A percentile compares a stretch with the other conserved stretches of the same genome.
Evolutionary conservation across 441 rosid species (phyloP).

Genomic region (Populus hybrid): DNA sequence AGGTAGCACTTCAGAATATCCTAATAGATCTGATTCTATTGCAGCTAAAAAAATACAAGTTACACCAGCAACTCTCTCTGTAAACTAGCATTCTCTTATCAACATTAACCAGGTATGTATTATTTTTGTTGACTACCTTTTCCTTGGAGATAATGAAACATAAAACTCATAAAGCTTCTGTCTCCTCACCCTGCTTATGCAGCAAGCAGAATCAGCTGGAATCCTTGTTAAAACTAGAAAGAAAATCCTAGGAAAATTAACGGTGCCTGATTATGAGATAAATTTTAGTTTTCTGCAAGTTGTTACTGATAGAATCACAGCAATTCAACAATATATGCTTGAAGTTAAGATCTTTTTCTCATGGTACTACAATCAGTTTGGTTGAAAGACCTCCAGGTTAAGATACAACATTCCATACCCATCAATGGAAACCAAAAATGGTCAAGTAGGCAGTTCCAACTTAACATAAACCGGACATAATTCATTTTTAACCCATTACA

Average conservation of each 20-base stretch:
- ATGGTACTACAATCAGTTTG: not conserved
- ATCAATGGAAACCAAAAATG: not conserved
- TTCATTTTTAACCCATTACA: not conserved
- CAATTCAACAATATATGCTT: not conserved
- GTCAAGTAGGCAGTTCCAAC: not conserved
- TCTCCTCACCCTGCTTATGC: not conserved
- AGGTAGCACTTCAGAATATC: not conserved
- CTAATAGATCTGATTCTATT: not conserved
- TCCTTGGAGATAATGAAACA: not conserved
- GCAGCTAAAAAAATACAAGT: not conserved
- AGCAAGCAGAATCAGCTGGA: not conserved
- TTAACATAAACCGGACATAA: not conserved
- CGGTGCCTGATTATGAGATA: not conserved
- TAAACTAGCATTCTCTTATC: not conserved
- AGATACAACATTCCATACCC: not conserved
- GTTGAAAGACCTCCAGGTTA: not conserved
- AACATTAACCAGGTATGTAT: not conserved
- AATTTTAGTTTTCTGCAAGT: not conserved
- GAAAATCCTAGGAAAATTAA: not conserved
- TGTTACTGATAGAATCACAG: not conserved
- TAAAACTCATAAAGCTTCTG: not conserved
- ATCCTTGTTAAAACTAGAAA: conserved; percentile 1
- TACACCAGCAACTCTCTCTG: not conserved
- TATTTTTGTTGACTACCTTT: not conserved
- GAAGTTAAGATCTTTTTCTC: not conserved